Evolutionary conservation across 225 moss, liverwort and hornwort species (phyloP).

Genomic region (Bryum argenteum): DNA sequence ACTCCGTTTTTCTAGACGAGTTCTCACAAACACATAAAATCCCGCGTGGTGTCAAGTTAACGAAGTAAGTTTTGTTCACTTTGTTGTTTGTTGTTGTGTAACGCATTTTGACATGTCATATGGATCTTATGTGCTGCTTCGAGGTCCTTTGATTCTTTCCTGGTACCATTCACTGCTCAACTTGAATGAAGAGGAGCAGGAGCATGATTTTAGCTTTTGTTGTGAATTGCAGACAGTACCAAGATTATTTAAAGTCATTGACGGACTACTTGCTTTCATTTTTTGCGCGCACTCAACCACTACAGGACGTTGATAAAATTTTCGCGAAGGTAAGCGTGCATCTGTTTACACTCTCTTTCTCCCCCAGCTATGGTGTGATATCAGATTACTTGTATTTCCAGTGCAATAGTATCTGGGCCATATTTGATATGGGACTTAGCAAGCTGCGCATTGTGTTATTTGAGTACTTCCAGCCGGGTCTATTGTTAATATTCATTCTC

Average conservation of each 20-base stretch:
- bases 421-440: slow-evolving; percentile 10
- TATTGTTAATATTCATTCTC: slow-evolving; percentile 3
- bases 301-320: slow-evolving; percentile 80
- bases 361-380: neutral
- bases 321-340: slow-evolving; percentile 64
- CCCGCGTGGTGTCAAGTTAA: slow-evolving; percentile 61
- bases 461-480: slow-evolving; percentile 14
- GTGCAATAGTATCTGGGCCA: slow-evolving; percentile 12
- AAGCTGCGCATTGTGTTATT: neutral
- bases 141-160: slow-evolving; percentile 21
- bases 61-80: slow-evolving; percentile 59
- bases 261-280: slow-evolving; percentile 76
- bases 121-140: slow-evolving; percentile 17
- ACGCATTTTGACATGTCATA: slow-evolving; percentile 9
- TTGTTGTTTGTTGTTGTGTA: slow-evolving; percentile 14
- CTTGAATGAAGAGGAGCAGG: slow-evolving; percentile 18
- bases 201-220: slow-evolving; percentile 20
- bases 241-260: slow-evolving; percentile 72
- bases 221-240: slow-evolving; percentile 66
- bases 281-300: slow-evolving; percentile 86
- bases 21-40: slow-evolving; percentile 73
- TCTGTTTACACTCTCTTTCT: slow-evolving; percentile 7
- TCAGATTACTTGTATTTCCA: slow-evolving; percentile 2
- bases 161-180: slow-evolving; percentile 2
- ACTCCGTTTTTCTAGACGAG: slow-evolving; percentile 80